Conservation (phyloP, 2,329 filamentous ascomycete genomes). For the Cercospora sojina region DNA sequence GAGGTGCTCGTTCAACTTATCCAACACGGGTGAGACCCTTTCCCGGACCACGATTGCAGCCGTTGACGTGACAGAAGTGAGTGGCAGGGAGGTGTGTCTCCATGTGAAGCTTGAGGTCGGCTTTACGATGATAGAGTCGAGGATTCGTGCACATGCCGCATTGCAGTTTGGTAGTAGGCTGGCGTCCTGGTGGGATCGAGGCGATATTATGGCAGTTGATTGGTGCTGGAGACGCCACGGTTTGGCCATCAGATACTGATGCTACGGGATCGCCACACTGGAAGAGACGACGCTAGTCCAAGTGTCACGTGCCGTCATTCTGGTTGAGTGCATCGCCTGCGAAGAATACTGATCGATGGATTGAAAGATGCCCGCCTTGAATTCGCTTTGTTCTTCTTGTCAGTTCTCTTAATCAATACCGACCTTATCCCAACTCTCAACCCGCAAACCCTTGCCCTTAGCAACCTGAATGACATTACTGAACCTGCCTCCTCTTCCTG, state of each 20-base stretch:
- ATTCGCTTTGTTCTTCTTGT: not conserved
- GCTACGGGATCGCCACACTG: too few species aligned
- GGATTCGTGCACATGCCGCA: slow-evolving; percentile 25
- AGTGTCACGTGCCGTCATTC: not conserved
- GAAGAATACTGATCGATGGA: not conserved
- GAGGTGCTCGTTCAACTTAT: slow-evolving; percentile 15
- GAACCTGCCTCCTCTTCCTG: slow-evolving; percentile 33
- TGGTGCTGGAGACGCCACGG: not conserved
- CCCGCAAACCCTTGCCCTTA: slow-evolving; percentile 34
- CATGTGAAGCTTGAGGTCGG: slow-evolving; percentile 30
- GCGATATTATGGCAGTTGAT: slow-evolving; percentile 11
- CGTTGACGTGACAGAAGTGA: slow-evolving; percentile 16
- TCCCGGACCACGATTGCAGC: slow-evolving; percentile 9
- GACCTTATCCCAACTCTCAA: slow-evolving; percentile 38
- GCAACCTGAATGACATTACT: slow-evolving; percentile 39
- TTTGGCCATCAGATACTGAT: too few species aligned
- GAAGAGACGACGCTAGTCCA: not conserved
- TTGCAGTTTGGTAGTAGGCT: slow-evolving; percentile 12
- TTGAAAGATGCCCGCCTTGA: not conserved
- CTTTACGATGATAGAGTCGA: slow-evolving; percentile 26
- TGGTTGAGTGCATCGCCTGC: not conserved
- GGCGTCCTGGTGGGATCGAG: slow-evolving; percentile 10
- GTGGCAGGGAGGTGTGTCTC: slow-evolving; percentile 16
- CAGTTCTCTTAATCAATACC: slow-evolving; percentile 34
- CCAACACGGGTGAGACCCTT: slow-evolving; percentile 19